Evolutionary conservation across 371 early-diverging fungal species (phyloP), one percentile per base, ranked within the genome.

Genomic region (Rhizopus microsporus): DNA sequence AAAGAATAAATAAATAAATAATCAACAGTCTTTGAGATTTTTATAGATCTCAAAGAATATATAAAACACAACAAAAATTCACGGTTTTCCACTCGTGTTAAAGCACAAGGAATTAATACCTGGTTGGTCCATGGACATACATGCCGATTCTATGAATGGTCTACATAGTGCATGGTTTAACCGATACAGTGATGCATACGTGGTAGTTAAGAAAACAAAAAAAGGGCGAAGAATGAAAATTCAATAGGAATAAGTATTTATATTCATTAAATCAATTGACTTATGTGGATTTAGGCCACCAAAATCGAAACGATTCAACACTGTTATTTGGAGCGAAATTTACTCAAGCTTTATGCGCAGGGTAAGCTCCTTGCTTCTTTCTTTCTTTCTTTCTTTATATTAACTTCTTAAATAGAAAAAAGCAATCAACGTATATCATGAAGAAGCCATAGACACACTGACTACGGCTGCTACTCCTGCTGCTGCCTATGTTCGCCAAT

Each of bases 171-270:
- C 43, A 35, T 54, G 60, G 54, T 33, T 50, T 43, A 50, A 60
- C 12, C 16, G 55, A 60, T 54, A 54, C 29, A 31, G 31, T 30
- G 44, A 40, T 50, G 60, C 51, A 49, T 50, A 54, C 44, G 12
- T 44, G 38, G 35, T 16, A 30, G 55, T 54, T 34, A 60, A 48
- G 44, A 54, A 60, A 16, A 37, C 55, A 54, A 50, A 60, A 30
- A 50, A 60, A 54, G 51, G 60, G 60, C 54, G n/a, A 60, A 49
- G 32, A 60, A 37, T 60, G 44, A 54, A 60, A 48, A 44, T 37
- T 31, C 40, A 59, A 54, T 49, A 54, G 54, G 29, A 54, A 50
- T 51, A 33, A 57, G 34, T 54, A 42, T 43, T 51, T 52, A 44
- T 50, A 34, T 47, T 48, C 43, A 40, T 59, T 59, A 51, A 40